Base-by-base conservation (phyloP, 306 rosid genomes). In the Prunus salicina region DNA sequence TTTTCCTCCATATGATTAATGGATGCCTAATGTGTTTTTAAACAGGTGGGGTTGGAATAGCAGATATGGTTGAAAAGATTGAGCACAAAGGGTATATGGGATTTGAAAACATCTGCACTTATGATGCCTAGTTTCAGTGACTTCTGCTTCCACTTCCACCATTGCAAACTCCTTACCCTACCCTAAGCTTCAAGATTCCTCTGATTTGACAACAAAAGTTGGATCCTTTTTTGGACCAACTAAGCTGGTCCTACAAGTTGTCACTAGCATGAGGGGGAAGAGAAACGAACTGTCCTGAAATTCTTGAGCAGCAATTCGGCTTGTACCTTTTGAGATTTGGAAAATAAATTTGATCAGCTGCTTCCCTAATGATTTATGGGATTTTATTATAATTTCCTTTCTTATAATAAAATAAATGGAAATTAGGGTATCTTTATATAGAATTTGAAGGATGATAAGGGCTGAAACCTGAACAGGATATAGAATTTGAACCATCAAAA, bases 1-100 rank as follows among this genome's bases (percentile, higher is more conserved):
- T 28, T 27, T 45, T 57, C 15, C 76, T 49, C 56, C 3, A 38
- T 16, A 49, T 45, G 49, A 32, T 63, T 6, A 8, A 57, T 47
- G 18, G 43, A 19, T 72, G 50, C 55, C 64, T 43, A 73, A 53
- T 43, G 77, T 74, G 51, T 32, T 52, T 57, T 58, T 61, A 43
- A 12, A 64, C 81, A 90, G 98, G 93, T 58, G 94, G 98, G 63
- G 87, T 93, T 41, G 96, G 98, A 66, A 79, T 93, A 63, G 77
- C 78, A 75, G 64, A 82, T 47, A 84, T 83, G 86, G 66, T 91
- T 13, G 74, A 69, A 25, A 86, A 84, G 86, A 83, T 90, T 74
- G 30, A 80, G 51, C 72, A 55, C 77, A 68, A 87, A 11, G 94
- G 83, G 34, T 89, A 87, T 27, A 87, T 93, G 98, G 98, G 96